Conservation (phyloP, 2,329 filamentous ascomycete species). For the Microdochium nivale region DNA sequence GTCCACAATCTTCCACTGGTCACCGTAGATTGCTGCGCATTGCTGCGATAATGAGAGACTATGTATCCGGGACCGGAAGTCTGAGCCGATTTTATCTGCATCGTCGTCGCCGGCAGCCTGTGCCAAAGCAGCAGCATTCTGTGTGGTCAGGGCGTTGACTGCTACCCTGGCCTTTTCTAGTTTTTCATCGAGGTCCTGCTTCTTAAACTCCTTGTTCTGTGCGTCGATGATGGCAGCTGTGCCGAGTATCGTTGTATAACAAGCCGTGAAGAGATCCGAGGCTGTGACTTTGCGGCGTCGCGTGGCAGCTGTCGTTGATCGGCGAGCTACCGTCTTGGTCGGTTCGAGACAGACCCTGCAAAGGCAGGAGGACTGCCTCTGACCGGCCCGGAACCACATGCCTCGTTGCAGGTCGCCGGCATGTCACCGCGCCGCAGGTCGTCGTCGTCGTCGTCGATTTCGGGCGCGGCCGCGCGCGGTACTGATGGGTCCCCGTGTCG, state of each 20-base stretch:
- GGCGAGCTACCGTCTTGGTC: slow-evolving; percentile 37
- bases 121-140: slow-evolving; percentile 11
- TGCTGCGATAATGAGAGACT: not conserved
- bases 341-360: slow-evolving; percentile 52
- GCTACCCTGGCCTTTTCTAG: slow-evolving; percentile 46
- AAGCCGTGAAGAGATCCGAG: slow-evolving; percentile 53
- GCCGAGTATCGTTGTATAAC: slow-evolving; percentile 60
- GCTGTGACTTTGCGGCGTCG: slow-evolving; percentile 39
- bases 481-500: not conserved
- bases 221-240: slow-evolving; percentile 57
- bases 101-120: not conserved
- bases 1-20: not conserved
- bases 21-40: not conserved
- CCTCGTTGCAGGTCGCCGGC: slow-evolving; percentile 45
- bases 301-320: slow-evolving; percentile 35
- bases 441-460: slow-evolving; percentile 7
- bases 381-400: slow-evolving; percentile 58
- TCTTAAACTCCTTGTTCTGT: slow-evolving; percentile 45
- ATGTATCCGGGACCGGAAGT: not conserved
- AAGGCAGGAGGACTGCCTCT: slow-evolving; percentile 50
- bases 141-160: slow-evolving; percentile 28
- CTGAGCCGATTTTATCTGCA: not conserved
- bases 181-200: slow-evolving; percentile 51
- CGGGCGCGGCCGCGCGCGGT: slow-evolving; percentile 1
- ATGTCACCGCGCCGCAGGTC: slow-evolving; percentile 10